These are phyloP conservation scores for Inosperma sp. DNA, from an alignment of 768 basidiomycete genomes.

Conservation along the genomic window DNA sequence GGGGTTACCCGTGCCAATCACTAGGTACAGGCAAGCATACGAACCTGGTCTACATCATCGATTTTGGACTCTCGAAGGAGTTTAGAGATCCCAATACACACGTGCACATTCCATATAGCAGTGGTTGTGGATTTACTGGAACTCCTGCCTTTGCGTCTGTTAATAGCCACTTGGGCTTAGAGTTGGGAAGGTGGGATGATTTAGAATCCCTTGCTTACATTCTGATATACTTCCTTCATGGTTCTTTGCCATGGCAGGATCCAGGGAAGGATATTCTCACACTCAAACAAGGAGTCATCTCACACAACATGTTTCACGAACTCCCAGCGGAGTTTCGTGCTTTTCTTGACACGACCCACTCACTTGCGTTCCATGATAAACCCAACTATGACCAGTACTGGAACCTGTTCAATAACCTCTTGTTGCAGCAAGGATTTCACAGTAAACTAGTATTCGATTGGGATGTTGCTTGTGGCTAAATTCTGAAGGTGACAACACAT, in stretches of 20 bases:
- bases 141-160: slow-evolving; percentile 47
- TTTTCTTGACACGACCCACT: slow-evolving; percentile 94
- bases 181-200: slow-evolving; percentile 78
- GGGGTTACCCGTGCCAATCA: no score
- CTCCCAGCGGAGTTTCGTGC: slow-evolving; percentile 97
- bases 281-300: slow-evolving; percentile 44
- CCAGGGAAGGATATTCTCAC: slow-evolving; percentile 84
- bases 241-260: slow-evolving; percentile 95
- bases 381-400: slow-evolving; percentile 75
- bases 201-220: slow-evolving; percentile 95
- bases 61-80: slow-evolving; percentile 97
- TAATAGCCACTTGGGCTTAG: not conserved
- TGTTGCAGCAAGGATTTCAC: slow-evolving; percentile 93
- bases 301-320: not conserved
- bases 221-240: slow-evolving; percentile 97
- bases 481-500: no score
- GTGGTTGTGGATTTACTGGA: slow-evolving; percentile 97
- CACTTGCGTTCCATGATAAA: slow-evolving; percentile 96
- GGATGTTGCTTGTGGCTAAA: not conserved
- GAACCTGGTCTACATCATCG: slow-evolving; percentile 95
- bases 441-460: not conserved
- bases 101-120: slow-evolving; percentile 94
- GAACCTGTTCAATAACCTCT: no score
- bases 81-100: slow-evolving; percentile 98
- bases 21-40: no score